These are phyloP conservation scores for Aquanectria penicillioides DNA, from an alignment of 2,329 filamentous ascomycete genomes.

Conservation along the genomic window DNA sequence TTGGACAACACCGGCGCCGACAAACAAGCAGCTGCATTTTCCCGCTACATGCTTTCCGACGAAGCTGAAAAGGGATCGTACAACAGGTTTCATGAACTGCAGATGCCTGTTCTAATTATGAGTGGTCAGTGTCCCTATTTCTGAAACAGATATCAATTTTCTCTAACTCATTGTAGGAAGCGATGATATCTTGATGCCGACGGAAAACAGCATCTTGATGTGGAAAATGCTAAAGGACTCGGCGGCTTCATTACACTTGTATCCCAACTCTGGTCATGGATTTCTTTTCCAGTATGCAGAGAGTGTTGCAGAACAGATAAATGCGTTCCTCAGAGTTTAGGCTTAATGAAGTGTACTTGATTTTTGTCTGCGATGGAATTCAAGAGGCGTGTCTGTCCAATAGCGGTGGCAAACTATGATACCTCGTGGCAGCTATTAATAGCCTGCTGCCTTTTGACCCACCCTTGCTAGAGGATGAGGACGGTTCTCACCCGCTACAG, in stretches of 20 bases:
- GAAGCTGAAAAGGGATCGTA: conserved; percentile 47
- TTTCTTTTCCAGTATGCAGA: conserved; percentile 49
- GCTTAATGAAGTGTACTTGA: no score
- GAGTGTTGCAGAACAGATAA: conserved; percentile 45
- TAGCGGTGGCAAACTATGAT: no score
- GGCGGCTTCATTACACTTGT: conserved; percentile 47
- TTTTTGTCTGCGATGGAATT: no score
- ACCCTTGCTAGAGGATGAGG: no score
- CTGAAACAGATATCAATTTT: conserved; percentile 1
- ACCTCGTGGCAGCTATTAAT: no score
- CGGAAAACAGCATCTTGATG: conserved; percentile 51
- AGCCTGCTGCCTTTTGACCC: no score
- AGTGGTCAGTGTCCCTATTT: conserved; percentile 44
- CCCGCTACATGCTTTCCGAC: conserved; percentile 48
- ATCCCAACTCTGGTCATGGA: conserved; percentile 49
- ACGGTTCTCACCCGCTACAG: no score
- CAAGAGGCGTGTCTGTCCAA: no score
- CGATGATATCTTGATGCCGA: conserved; percentile 48
- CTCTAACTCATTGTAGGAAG: conserved; percentile 44
- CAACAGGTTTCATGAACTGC: conserved; percentile 45
- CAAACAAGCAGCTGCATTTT: conserved; percentile 46
- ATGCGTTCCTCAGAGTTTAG: conserved; percentile 48
- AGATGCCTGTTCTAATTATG: conserved; percentile 50
- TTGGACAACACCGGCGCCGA: conserved; percentile 41
- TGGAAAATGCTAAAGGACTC: conserved; percentile 47